phyloP scores from a whole-genome alignment of 1,284 basidiomycete genomes.

The Bondarzewia mesenterica region DNA sequence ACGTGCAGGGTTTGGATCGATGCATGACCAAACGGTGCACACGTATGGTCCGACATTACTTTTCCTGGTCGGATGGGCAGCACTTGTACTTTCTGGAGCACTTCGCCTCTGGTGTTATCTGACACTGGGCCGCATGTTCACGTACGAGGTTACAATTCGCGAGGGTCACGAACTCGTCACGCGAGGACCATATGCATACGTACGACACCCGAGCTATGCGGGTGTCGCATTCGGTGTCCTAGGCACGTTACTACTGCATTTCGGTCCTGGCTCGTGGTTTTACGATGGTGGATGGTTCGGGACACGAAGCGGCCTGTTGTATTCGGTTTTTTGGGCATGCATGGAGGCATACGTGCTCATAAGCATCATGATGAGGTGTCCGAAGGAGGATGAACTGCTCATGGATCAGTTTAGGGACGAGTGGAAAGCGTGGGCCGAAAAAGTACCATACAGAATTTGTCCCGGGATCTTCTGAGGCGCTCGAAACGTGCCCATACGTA shows the following conservation, averaged over 20 bases:
- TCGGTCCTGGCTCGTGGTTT: constrained; percentile 47
- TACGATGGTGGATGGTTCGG: constrained; percentile 38
- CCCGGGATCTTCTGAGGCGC: constrained; percentile 35
- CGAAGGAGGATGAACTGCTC: constrained; percentile 47
- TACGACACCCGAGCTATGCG: constrained; percentile 30
- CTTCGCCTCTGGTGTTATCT: constrained; percentile 31
- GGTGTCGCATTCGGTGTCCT: constrained; percentile 28
- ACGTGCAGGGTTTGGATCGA: neutral
- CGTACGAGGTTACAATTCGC: constrained; percentile 53
- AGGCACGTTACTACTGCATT: constrained; percentile 42
- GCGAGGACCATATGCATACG: constrained; percentile 42
- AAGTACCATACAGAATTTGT: constrained; percentile 48
- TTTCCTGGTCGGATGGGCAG: constrained; percentile 41
- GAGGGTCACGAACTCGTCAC: constrained; percentile 47
- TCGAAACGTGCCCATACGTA: too few species aligned
- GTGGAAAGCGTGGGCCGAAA: constrained; percentile 43
- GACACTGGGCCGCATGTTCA: constrained; percentile 45
- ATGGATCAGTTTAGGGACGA: constrained; percentile 37
- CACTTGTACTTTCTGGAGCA: constrained; percentile 15
- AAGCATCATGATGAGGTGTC: constrained; percentile 39
- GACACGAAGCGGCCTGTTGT: constrained; percentile 17
- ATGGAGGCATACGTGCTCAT: constrained; percentile 48
- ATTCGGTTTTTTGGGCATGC: constrained; percentile 30
- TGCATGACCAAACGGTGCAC: constrained; percentile 16
- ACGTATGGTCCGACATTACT: constrained; percentile 14